Conservation (phyloP, 106 monocot species). For the Ottelia alismoides region DNA sequence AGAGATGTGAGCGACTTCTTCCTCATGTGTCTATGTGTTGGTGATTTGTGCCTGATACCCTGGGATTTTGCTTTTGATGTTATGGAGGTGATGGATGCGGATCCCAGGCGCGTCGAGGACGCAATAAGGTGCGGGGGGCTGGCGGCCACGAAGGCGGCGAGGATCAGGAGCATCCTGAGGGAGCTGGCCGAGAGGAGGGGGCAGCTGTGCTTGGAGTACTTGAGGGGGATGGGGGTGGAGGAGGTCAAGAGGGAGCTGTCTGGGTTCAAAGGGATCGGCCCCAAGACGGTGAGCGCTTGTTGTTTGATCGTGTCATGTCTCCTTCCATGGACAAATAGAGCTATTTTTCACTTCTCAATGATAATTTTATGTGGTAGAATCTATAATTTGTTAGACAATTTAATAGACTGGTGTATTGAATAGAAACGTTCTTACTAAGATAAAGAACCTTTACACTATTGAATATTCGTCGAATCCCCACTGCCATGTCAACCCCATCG, state of each 20-base stretch:
- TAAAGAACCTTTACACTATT: too few relatives aligned
- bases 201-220: slow-evolving; percentile 41
- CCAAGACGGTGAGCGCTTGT: slow-evolving; percentile 63
- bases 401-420: too few relatives aligned
- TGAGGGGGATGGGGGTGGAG: slow-evolving; percentile 35
- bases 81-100: slow-evolving; percentile 61
- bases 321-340: too few relatives aligned
- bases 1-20: slow-evolving; percentile 11
- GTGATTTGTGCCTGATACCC: too few relatives aligned
- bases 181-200: slow-evolving; percentile 38
- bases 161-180: slow-evolving; percentile 46
- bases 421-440: too few relatives aligned
- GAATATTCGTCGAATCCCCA: too few relatives aligned
- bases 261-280: slow-evolving; percentile 74
- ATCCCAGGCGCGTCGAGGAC: slow-evolving; percentile 31
- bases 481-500: too few relatives aligned
- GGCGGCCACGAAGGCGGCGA: slow-evolving; percentile 50
- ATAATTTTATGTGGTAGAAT: too few relatives aligned
- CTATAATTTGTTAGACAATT: too few relatives aligned
- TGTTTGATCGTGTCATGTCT: not conserved
- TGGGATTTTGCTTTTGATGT: too few relatives aligned
- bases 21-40: too few relatives aligned
- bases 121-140: slow-evolving; percentile 67
- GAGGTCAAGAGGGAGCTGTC: slow-evolving; percentile 73
- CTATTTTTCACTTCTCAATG: too few relatives aligned